phyloP scores from a whole-genome alignment of 345 rosid species.

The Rhodomyrtus tomentosa region DNA sequence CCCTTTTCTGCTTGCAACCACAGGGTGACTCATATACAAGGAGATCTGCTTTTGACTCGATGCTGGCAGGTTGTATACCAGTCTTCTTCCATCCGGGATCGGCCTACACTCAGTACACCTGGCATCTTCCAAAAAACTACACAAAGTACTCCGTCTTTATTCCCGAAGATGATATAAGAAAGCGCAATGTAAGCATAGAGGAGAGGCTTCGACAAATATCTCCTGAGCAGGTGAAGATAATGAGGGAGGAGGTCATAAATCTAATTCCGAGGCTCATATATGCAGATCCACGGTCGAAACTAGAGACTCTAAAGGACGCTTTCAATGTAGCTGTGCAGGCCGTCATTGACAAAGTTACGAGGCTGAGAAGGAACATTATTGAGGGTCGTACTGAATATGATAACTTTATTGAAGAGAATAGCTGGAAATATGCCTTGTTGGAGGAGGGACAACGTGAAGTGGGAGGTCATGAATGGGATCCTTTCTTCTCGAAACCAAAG shows the following conservation, averaged over 20 bases:
- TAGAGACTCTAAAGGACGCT: constrained; percentile 35
- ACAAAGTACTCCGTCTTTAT: constrained; percentile 34
- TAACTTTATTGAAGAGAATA: constrained; percentile 12
- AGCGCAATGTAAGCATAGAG: constrained; percentile 27
- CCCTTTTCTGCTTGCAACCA: constrained; percentile 39
- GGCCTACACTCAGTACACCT: constrained; percentile 41
- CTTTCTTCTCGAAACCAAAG: constrained; percentile 14
- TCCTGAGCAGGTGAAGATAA: constrained; percentile 27
- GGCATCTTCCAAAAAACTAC: constrained; percentile 36
- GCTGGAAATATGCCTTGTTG: constrained; percentile 10
- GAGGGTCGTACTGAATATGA: constrained; percentile 10
- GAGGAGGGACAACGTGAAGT: constrained; percentile 12
- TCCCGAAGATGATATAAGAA: constrained; percentile 33
- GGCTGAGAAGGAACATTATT: constrained; percentile 31
- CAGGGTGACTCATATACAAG: constrained; percentile 45
- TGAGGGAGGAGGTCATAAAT: constrained; percentile 38
- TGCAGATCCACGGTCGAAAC: constrained; percentile 35
- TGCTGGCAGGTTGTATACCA: constrained; percentile 33
- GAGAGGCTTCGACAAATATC: constrained; percentile 24
- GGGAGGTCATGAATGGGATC: constrained; percentile 12
- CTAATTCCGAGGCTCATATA: constrained; percentile 33
- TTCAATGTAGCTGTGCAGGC: constrained; percentile 39
- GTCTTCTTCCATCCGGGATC: constrained; percentile 36
- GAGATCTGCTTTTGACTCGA: constrained; percentile 41
- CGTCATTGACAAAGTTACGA: constrained; percentile 33